These are phyloP conservation scores for Bassia scoparia DNA, from an alignment of 148 eudicot species.

Conservation along the genomic window DNA sequence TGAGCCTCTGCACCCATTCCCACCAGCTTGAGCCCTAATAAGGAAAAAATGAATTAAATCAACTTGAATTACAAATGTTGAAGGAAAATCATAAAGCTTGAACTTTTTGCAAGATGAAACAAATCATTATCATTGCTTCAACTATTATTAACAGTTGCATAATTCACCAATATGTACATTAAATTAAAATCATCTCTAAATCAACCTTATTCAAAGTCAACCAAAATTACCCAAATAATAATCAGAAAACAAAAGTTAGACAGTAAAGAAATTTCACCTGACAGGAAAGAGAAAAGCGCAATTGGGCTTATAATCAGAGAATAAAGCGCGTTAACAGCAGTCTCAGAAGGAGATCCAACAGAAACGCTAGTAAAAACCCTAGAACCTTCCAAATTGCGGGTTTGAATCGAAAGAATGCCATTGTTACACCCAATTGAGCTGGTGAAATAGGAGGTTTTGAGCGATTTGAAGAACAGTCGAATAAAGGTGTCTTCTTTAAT, in stretches of 20 bases:
- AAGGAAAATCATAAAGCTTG: no score
- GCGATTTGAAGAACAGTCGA: conserved; percentile 16
- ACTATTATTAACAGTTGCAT: no score
- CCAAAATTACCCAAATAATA: background rate
- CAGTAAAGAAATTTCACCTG: conserved; percentile 42
- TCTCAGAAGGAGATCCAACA: conserved; percentile 44
- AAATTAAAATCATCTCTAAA: background rate
- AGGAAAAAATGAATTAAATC: background rate
- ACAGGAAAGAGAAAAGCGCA: conserved; percentile 80
- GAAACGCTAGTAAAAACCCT: conserved; percentile 69
- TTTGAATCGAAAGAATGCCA: conserved; percentile 33
- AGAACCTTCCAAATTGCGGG: conserved; percentile 34
- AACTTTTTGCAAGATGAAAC: no score
- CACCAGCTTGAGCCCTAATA: conserved; percentile 72
- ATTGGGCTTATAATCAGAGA: conserved; percentile 63
- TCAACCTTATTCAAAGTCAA: no score
- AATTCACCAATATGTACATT: background rate
- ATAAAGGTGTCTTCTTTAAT: conserved; percentile 23
- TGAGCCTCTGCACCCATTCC: conserved; percentile 90
- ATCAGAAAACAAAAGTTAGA: background rate
- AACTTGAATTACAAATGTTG: background rate
- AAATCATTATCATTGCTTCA: no score
- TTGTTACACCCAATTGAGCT: conserved; percentile 36
- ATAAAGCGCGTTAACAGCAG: conserved; percentile 48
- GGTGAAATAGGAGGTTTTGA: conserved; percentile 28